These are phyloP conservation scores for Tarenaya hassleriana DNA, from an alignment of 345 rosid species.

Conservation along the genomic window DNA sequence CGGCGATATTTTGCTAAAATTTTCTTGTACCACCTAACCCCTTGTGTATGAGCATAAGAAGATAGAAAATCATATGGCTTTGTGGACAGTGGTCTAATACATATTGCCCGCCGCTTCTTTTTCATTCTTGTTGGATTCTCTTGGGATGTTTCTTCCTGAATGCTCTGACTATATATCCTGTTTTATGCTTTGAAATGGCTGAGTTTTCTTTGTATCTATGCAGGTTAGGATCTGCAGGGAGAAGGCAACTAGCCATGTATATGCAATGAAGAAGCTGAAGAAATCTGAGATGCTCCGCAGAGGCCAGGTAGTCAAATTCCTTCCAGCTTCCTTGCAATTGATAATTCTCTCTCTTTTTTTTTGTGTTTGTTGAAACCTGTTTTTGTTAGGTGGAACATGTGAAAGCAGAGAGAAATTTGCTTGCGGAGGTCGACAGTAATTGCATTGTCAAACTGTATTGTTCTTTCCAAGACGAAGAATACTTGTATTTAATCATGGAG, in stretches of 20 bases:
- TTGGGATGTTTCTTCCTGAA: too few relatives aligned
- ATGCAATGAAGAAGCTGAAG: constrained; percentile 97
- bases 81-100: neutral
- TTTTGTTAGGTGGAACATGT: constrained; percentile 94
- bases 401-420: constrained; percentile 95
- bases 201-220: constrained; percentile 14
- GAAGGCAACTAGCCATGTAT: constrained; percentile 81
- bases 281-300: constrained; percentile 99
- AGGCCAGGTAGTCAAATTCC: constrained; percentile 61
- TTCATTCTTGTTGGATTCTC: neutral
- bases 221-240: constrained; percentile 92
- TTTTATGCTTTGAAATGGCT: constrained; percentile 16
- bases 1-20: neutral
- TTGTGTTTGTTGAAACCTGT: constrained; percentile 18
- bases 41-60: neutral
- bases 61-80: neutral
- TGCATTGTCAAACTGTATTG: constrained; percentile 94
- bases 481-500: constrained; percentile 89
- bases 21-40: too few relatives aligned
- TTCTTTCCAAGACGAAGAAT: constrained; percentile 97
- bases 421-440: constrained; percentile 98
- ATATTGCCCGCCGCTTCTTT: neutral
- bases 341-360: constrained; percentile 17
- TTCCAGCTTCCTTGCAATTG: neutral
- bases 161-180: neutral